Percentiles rank a stretch among this genome's conserved stretches.
Conservation (phyloP, 345 rosid species). For the Aurinia saxatilis region DNA sequence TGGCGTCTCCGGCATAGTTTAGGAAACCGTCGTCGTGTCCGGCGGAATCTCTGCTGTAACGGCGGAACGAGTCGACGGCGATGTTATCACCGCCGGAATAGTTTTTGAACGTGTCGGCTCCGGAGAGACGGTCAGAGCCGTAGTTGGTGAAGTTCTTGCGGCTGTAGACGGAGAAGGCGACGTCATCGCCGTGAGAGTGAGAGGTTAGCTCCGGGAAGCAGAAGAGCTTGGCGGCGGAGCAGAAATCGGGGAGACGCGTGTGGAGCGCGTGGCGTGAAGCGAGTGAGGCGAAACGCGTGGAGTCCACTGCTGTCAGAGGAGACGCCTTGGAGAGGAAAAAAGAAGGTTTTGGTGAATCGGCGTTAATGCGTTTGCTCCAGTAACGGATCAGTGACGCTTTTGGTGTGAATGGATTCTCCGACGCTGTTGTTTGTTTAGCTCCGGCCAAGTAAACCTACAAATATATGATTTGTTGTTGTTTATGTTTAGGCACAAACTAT, state of each 20-base stretch:
- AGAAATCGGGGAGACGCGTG: slow-evolving; percentile 45
- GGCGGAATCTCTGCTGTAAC: slow-evolving; percentile 50
- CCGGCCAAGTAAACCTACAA: slow-evolving; percentile 19
- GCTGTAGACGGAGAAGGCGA: slow-evolving; percentile 39
- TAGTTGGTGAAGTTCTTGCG: slow-evolving; percentile 69
- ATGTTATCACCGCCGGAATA: slow-evolving; percentile 41
- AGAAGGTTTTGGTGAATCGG: slow-evolving; percentile 38
- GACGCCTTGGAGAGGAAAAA: slow-evolving; percentile 79
- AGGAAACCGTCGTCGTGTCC: slow-evolving; percentile 40
- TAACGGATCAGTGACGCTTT: slow-evolving; percentile 70
- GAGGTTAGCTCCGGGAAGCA: slow-evolving; percentile 58
- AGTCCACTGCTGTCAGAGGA: slow-evolving; percentile 50
- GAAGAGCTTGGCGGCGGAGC: slow-evolving; percentile 73
- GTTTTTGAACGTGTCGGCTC: slow-evolving; percentile 54
- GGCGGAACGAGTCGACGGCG: slow-evolving; percentile 44
- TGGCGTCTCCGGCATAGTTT: slow-evolving; percentile 39
- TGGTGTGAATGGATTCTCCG: slow-evolving; percentile 56
- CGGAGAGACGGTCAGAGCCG: slow-evolving; percentile 40
- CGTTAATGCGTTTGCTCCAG: slow-evolving; percentile 64
- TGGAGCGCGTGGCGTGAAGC: slow-evolving; percentile 51
- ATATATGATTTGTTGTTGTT: background rate
- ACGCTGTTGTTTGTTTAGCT: slow-evolving; percentile 8
- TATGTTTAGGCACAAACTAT: background rate
- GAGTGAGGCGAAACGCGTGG: slow-evolving; percentile 60
- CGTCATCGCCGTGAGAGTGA: slow-evolving; percentile 35